Conservation (phyloP, 2,329 filamentous ascomycete species). For the Lizonia empirigonia region DNA sequence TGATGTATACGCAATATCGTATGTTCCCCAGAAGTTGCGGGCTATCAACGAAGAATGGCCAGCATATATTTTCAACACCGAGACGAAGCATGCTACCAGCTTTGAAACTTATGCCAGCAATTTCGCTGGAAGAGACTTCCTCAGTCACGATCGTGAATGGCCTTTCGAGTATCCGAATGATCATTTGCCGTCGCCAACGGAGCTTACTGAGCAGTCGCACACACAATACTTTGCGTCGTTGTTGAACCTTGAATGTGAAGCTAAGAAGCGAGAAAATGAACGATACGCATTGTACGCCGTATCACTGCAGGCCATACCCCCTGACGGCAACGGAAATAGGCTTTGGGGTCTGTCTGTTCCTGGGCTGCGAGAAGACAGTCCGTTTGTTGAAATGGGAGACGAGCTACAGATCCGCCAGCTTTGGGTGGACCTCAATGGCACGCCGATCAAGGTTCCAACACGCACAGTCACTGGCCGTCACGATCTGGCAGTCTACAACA, state of each 20-base stretch:
- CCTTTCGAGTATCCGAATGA: too few species aligned
- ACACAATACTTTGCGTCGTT: conserved; percentile 21
- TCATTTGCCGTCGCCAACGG: not conserved
- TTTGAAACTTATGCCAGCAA: conserved; percentile 20
- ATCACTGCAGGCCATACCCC: conserved; percentile 5
- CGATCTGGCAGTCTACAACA: too few species aligned
- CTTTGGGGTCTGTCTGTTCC: conserved; percentile 33
- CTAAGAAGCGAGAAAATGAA: conserved; percentile 27
- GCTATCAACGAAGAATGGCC: conserved; percentile 1
- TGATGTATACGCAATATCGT: conserved; percentile 6
- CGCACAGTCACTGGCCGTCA: too few species aligned
- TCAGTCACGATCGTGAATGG: conserved; percentile 1
- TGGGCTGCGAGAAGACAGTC: conserved; percentile 41
- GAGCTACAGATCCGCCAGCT: conserved; percentile 40
- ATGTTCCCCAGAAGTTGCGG: not conserved
- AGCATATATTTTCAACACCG: conserved; percentile 3
- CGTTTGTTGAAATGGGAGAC: conserved; percentile 41
- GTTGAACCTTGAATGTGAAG: conserved; percentile 23
- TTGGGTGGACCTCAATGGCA: conserved; percentile 22
- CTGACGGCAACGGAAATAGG: not conserved
- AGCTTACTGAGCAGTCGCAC: conserved; percentile 22
- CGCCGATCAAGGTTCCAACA: conserved; percentile 12
- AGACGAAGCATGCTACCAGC: conserved; percentile 22
- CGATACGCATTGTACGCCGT: conserved; percentile 28
- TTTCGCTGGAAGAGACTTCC: conserved; percentile 31